phyloP scores from a whole-genome alignment of 371 early-diverging fungal species.

The Mortierella polycephala region DNA sequence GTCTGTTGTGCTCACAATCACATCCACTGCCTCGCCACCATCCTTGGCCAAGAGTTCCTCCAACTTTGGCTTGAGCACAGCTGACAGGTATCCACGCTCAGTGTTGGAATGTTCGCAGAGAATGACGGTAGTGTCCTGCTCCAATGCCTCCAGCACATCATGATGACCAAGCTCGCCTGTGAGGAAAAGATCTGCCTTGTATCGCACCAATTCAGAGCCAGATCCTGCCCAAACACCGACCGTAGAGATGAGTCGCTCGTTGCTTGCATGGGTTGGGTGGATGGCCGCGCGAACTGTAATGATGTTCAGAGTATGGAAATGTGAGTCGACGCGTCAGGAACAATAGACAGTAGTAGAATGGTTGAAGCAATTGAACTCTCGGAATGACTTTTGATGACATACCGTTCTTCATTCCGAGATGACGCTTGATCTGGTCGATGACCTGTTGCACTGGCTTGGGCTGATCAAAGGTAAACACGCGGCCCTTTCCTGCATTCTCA shows the following conservation, averaged over 20 bases:
- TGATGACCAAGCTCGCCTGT: conserved; percentile 98
- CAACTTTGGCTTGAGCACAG: conserved; percentile 74
- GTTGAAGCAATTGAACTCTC: too few species aligned
- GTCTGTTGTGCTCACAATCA: conserved; percentile 76
- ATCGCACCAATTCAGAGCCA: conserved; percentile 58
- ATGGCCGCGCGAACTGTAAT: conserved; percentile 79
- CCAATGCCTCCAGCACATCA: conserved; percentile 85
- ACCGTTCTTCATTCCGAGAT: conserved; percentile 72
- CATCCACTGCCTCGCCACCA: conserved; percentile 62
- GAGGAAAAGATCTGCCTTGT: conserved; percentile 78
- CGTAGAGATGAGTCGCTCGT: conserved; percentile 65
- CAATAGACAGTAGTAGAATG: too few species aligned
- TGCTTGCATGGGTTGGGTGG: conserved; percentile 59
- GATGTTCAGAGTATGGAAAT: too few species aligned
- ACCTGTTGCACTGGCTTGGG: conserved; percentile 67
- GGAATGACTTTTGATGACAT: conserved; percentile 7
- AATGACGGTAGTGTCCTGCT: conserved; percentile 84
- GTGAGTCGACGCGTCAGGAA: too few species aligned
- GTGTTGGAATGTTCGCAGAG: conserved; percentile 94
- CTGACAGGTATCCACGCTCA: conserved; percentile 92
- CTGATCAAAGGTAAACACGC: conserved; percentile 72
- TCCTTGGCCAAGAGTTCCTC: conserved; percentile 63
- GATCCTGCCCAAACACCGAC: conserved; percentile 97
- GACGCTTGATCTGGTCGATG: conserved; percentile 72
- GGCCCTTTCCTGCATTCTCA: conserved; percentile 78